Conservation (phyloP, 192 early-diverging fungal species). For the Coemansia sp. region DNA sequence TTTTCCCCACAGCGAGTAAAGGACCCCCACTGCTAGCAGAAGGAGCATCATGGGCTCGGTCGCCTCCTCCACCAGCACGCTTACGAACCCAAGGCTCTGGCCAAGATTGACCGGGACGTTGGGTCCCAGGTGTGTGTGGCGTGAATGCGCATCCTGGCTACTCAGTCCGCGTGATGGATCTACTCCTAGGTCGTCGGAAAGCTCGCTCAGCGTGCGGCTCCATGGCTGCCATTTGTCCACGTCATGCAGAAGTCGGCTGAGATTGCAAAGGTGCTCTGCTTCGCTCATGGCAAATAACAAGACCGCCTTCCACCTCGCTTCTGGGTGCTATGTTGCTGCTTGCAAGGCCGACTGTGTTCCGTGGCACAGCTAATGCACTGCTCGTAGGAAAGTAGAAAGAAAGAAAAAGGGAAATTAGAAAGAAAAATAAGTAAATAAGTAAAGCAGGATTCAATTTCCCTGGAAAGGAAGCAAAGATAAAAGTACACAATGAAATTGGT, state of each 20-base stretch:
- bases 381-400: background rate
- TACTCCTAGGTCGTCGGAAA: slow-evolving; percentile 38
- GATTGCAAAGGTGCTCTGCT: slow-evolving; percentile 27
- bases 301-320: background rate
- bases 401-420: background rate
- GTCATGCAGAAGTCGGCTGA: slow-evolving; percentile 24
- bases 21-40: slow-evolving; percentile 23
- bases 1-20: slow-evolving; percentile 50
- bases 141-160: slow-evolving; percentile 24
- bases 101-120: slow-evolving; percentile 35
- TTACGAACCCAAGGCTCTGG: slow-evolving; percentile 14
- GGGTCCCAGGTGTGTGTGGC: slow-evolving; percentile 26
- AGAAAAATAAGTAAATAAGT: background rate
- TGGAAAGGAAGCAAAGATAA: background rate
- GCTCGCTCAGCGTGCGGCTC: slow-evolving; percentile 31
- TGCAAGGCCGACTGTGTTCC: background rate
- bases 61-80: slow-evolving; percentile 18
- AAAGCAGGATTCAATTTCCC: background rate
- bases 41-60: slow-evolving; percentile 40
- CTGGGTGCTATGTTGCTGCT: background rate
- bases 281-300: slow-evolving; percentile 21
- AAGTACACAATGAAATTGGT: background rate
- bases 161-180: slow-evolving; percentile 43
- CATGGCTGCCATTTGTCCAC: slow-evolving; percentile 39
- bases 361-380: background rate